Conservation (phyloP, 1,284 basidiomycete species). For the Chalciporus sp. region DNA sequence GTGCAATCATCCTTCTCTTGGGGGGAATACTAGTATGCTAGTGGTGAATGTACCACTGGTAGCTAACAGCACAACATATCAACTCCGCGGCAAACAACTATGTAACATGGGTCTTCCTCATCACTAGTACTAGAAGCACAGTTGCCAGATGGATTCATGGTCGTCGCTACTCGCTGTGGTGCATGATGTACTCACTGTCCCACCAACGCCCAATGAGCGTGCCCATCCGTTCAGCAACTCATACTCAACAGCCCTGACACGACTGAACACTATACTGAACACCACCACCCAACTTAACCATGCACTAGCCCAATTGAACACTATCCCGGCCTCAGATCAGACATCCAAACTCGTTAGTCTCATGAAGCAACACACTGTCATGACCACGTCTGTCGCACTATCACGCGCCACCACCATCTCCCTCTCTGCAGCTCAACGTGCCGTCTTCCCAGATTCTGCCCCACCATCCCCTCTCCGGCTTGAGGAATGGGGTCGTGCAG, state of each 20-base stretch:
- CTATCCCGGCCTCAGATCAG: conserved; percentile 51
- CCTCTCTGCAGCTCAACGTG: conserved; percentile 22
- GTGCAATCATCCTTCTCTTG: no score
- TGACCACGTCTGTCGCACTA: conserved; percentile 36
- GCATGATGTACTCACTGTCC: conserved; percentile 27
- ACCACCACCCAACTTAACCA: conserved; percentile 53
- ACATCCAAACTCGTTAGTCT: conserved; percentile 63
- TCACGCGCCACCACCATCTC: conserved; percentile 27
- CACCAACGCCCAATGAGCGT: conserved; percentile 27
- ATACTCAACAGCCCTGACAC: conserved; percentile 42
- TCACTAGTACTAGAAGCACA: not conserved
- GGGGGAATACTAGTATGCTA: no score
- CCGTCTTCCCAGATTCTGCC: conserved; percentile 32
- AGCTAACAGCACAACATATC: no score
- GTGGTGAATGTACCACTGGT: no score
- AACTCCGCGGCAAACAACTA: not conserved
- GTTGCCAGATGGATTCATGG: conserved; percentile 15
- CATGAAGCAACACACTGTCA: conserved; percentile 61
- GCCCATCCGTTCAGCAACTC: conserved; percentile 54
- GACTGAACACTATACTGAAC: conserved; percentile 53
- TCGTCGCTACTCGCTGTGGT: conserved; percentile 30
- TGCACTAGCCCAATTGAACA: conserved; percentile 53
- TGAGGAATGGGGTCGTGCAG: conserved; percentile 58
- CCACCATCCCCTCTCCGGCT: conserved; percentile 45
- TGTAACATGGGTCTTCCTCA: not conserved